Conservation (phyloP, 1,284 basidiomycete species). For the Sanghuangporus weigelae region DNA sequence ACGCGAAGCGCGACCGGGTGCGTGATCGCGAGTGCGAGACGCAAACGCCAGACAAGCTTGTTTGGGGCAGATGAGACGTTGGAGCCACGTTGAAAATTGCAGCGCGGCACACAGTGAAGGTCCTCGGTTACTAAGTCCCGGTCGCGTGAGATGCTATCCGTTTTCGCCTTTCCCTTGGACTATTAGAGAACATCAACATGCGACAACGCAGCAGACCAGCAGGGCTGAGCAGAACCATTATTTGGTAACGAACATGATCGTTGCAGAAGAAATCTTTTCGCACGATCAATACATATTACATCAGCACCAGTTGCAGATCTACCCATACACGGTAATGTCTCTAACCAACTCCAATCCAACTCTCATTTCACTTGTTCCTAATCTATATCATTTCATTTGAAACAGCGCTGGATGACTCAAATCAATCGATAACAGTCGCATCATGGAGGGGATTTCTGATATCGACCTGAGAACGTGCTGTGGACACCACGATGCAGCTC, state of each 20-base stretch:
- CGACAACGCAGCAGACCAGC: conserved; percentile 1
- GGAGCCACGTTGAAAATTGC: neutral
- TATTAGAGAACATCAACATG: neutral
- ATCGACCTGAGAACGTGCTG: neutral
- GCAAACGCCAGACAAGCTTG: neutral
- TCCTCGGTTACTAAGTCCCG: neutral
- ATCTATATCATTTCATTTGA: neutral
- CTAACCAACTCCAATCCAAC: neutral
- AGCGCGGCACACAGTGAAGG: neutral
- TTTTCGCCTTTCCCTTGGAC: neutral
- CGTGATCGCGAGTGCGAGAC: neutral
- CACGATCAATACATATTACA: neutral
- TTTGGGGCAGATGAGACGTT: neutral
- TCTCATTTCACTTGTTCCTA: neutral
- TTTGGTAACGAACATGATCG: neutral
- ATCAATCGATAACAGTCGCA: neutral
- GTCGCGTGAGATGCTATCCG: neutral
- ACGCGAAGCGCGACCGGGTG: neutral
- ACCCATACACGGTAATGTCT: neutral
- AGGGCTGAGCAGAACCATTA: neutral
- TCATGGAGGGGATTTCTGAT: neutral
- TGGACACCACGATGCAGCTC: neutral
- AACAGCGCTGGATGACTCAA: neutral
- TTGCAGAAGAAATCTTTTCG: neutral
- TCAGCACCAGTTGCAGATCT: neutral